Percentiles rank a stretch among this genome's conserved stretches.
Evolutionary conservation across 495 filamentous ascomycete species (phyloP).

Genomic region (Chaetomium fimeti): DNA sequence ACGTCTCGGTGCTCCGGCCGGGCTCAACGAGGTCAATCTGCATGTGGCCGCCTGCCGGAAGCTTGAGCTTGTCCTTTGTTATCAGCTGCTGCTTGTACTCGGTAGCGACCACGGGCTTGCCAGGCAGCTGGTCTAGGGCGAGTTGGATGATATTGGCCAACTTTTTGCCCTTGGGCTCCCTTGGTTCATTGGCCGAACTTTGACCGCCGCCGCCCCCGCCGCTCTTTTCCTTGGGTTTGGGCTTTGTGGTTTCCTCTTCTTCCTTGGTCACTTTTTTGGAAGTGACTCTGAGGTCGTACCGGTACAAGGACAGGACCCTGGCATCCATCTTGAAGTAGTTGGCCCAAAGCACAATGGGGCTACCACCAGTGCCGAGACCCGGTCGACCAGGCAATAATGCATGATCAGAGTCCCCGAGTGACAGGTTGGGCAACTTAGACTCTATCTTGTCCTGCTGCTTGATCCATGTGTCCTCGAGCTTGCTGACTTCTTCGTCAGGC

Average conservation of each 20-base stretch:
- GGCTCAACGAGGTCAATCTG: slow-evolving; percentile 47
- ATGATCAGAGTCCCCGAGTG: slow-evolving; percentile 18
- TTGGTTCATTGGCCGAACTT: not conserved
- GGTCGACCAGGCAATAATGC: slow-evolving; percentile 50
- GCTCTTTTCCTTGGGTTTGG: slow-evolving; percentile 29
- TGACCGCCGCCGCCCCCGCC: slow-evolving; percentile 45
- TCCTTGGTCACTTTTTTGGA: not conserved
- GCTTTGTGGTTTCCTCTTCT: not conserved
- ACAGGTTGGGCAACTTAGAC: slow-evolving; percentile 32
- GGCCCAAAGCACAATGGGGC: slow-evolving; percentile 54
- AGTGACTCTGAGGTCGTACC: slow-evolving; percentile 38
- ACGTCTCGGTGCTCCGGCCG: slow-evolving; percentile 41
- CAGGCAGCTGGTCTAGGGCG: slow-evolving; percentile 43
- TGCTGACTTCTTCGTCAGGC: slow-evolving; percentile 35
- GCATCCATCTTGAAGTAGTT: slow-evolving; percentile 62
- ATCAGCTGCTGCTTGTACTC: slow-evolving; percentile 59
- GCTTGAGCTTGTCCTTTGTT: slow-evolving; percentile 38
- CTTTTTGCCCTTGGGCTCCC: slow-evolving; percentile 51
- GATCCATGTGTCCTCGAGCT: slow-evolving; percentile 40
- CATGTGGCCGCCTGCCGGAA: slow-evolving; percentile 36
- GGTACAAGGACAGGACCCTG: slow-evolving; percentile 37
- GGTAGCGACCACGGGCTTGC: slow-evolving; percentile 48
- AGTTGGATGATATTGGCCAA: slow-evolving; percentile 53
- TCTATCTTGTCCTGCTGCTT: slow-evolving; percentile 14
- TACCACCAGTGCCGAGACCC: slow-evolving; percentile 58